Evolutionary conservation across 202 grass and related monocot species (phyloP).

Genomic region (Panicum hallii): DNA sequence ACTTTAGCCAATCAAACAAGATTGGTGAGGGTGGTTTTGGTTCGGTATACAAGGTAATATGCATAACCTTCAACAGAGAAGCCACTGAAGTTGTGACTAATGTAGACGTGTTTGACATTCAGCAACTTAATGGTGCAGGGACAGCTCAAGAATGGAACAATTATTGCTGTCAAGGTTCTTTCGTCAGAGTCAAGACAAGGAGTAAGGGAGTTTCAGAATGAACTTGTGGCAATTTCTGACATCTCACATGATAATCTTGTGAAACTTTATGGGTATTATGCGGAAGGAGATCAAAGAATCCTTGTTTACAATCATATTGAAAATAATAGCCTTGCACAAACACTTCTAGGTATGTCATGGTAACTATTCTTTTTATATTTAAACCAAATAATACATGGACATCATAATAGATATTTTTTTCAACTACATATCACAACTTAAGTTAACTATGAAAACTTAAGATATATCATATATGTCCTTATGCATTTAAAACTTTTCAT

Average conservation of each 20-base stretch:
- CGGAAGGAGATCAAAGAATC: slow-evolving; percentile 73
- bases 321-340: slow-evolving; percentile 91
- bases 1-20: slow-evolving; percentile 74
- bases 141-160: slow-evolving; percentile 60
- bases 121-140: slow-evolving; percentile 59
- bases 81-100: background rate
- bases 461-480: background rate
- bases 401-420: background rate
- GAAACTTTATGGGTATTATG: slow-evolving; percentile 81
- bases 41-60: slow-evolving; percentile 79
- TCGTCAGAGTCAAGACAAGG: slow-evolving; percentile 83
- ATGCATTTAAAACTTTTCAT: background rate
- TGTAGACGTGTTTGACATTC: slow-evolving; percentile 27
- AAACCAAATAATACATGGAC: background rate
- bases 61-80: slow-evolving; percentile 33
- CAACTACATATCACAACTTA: background rate
- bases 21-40: slow-evolving; percentile 96
- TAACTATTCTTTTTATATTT: slow-evolving; percentile 5
- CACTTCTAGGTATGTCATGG: slow-evolving; percentile 69
- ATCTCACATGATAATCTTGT: slow-evolving; percentile 89
- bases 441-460: background rate
- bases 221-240: slow-evolving; percentile 76
- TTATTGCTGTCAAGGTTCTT: slow-evolving; percentile 75
- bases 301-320: slow-evolving; percentile 92
- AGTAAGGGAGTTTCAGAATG: slow-evolving; percentile 72